These are phyloP conservation scores for Chalciporus sp. DNA, from an alignment of 1,284 basidiomycete species.

Conservation along the genomic window DNA sequence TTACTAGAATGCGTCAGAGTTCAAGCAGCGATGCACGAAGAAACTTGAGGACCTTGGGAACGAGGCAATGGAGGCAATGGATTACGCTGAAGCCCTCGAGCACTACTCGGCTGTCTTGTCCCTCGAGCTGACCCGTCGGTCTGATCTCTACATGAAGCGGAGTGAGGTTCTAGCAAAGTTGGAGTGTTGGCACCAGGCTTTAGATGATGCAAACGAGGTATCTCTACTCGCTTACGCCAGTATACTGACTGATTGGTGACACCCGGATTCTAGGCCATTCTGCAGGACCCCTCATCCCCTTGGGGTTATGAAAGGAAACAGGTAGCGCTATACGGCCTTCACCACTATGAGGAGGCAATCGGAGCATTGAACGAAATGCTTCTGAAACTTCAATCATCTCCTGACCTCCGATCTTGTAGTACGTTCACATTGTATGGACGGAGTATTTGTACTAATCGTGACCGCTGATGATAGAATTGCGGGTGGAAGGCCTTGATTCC, in stretches of 20 bases:
- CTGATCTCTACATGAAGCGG: constrained; percentile 10
- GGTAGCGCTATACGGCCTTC: constrained; percentile 13
- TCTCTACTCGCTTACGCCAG: no score
- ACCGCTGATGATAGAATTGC: constrained; percentile 1
- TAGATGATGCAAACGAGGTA: constrained; percentile 20
- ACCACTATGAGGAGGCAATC: constrained; percentile 20
- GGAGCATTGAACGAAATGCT: constrained; percentile 8
- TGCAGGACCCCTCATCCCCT: constrained; percentile 8
- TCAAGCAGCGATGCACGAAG: constrained; percentile 9
- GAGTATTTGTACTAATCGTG: not conserved
- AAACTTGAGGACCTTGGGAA: constrained; percentile 16
- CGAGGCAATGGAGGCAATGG: constrained; percentile 1
- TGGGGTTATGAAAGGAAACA: constrained; percentile 12
- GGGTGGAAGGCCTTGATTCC: constrained; percentile 8
- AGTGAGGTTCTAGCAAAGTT: constrained; percentile 1
- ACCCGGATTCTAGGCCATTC: constrained; percentile 8
- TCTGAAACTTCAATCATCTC: constrained; percentile 9
- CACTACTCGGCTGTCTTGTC: constrained; percentile 12
- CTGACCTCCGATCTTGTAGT: constrained; percentile 8
- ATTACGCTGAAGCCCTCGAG: constrained; percentile 12
- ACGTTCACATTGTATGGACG: no score
- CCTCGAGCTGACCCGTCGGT: constrained; percentile 9
- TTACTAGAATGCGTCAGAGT: constrained; percentile 5
- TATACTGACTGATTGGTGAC: no score
- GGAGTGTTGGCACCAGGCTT: constrained; percentile 1